phyloP scores from a whole-genome alignment of 306 rosid genomes.

The Abrus pulchellus region DNA sequence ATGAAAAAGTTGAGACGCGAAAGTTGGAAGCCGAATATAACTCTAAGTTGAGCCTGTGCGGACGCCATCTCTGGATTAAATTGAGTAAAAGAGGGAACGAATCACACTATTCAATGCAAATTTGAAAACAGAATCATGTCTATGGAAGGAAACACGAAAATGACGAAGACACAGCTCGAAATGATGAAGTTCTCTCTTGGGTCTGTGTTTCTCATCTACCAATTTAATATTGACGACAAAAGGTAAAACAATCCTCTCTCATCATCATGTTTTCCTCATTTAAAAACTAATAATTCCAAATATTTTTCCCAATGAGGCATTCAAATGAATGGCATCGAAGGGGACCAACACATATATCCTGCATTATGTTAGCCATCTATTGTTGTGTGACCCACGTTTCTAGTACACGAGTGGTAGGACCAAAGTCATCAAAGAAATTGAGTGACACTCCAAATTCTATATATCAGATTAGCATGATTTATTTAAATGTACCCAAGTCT shows the following conservation, averaged over 20 bases:
- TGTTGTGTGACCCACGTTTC: not conserved
- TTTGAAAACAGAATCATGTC: too few species aligned
- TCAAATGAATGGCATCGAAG: slow-evolving; percentile 12
- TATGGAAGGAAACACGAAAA: not conserved
- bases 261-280: not conserved
- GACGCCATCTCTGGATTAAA: too few species aligned
- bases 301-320: not conserved
- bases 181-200: not conserved
- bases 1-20: too few species aligned
- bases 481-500: too few species aligned
- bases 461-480: too few species aligned
- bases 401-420: slow-evolving; percentile 22
- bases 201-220: not conserved
- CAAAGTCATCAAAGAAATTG: slow-evolving; percentile 18
- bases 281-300: not conserved
- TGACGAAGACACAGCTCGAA: not conserved
- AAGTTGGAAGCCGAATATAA: too few species aligned
- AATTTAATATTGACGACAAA: not conserved
- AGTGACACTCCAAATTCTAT: slow-evolving; percentile 1
- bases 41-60: too few species aligned
- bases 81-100: too few species aligned
- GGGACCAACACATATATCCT: not conserved
- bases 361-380: not conserved
- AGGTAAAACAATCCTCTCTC: not conserved
- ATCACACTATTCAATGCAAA: too few species aligned